Base-by-base conservation (phyloP, 1,139 yeast genomes). In the Komagataea norvegica region DNA sequence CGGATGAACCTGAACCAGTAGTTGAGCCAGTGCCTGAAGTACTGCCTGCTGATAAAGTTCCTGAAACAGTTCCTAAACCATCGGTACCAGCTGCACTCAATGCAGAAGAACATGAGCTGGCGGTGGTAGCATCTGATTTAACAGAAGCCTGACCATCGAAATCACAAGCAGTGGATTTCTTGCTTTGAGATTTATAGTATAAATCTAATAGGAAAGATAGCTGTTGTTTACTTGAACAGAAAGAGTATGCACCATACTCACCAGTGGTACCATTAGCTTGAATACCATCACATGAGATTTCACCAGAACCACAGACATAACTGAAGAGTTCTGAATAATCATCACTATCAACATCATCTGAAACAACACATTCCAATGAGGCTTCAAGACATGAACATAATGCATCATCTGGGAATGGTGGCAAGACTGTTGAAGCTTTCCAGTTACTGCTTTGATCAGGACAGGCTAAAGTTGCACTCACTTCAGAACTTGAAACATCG, bases 371-470 rank as follows among this genome's bases (percentile, higher is more conserved):
- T 25, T 63, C 44, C 43, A 70, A 63, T 28, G 82, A 62, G 21
- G 60, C 51, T 28, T 61, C 57, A 68, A 78, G 64, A 67, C 91
- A 83, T 45, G 68, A 61, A 67, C 93, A 83, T 44, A 77, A 66
- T 30, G 60, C 67, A 40, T 68, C 55, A 55, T 80, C 71, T 47
- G 93, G 93, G 40, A 87, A 78, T 58, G 88, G 89, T 47, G 93
- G 93, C 57, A 83, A 69, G 20, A 60, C 60, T 29, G 78, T 72
- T 21, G 77, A 60, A 38, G 86, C 87, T 46, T 62, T 60, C 87
- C 88, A 81, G 56, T 70, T 51, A 4, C 54, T 37, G 40, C 65
- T 59, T 34, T 64, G 53, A 16, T 78, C 59, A 49, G 86, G 91
- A 57, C 93, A 82, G 15, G 70, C 37, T 42, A 62, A 42, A 24